Evolutionary conservation across 2,329 filamentous ascomycete genomes (phyloP).

Genomic region (Laburnicola sp.): DNA sequence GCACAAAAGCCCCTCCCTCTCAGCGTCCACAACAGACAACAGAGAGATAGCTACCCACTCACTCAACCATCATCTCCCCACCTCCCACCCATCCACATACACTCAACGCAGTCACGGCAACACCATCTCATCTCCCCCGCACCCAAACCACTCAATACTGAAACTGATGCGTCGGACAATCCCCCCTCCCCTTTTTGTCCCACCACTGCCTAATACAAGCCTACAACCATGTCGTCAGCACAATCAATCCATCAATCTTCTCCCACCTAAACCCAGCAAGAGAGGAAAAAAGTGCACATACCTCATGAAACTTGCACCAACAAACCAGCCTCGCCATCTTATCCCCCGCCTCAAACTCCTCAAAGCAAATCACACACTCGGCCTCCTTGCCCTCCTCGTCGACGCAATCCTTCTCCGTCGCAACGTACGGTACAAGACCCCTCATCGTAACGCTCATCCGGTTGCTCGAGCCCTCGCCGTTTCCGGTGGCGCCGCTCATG

Average conservation of each 20-base stretch:
- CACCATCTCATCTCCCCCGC: too few relatives aligned
- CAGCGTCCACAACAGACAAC: too few relatives aligned
- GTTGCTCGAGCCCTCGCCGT: conserved; percentile 31
- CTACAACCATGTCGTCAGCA: conserved; percentile 12
- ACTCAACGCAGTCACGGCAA: too few relatives aligned
- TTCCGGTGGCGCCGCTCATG: conserved; percentile 33
- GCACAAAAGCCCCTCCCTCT: too few relatives aligned
- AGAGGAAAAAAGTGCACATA: conserved; percentile 20
- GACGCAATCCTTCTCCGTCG: conserved; percentile 66
- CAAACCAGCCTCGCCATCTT: conserved; percentile 64
- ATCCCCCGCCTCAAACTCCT: conserved; percentile 64
- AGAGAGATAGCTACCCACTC: too few relatives aligned
- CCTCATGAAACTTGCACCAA: conserved; percentile 65
- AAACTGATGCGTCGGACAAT: conserved; percentile 63
- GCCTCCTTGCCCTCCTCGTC: conserved; percentile 55
- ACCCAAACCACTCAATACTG: conserved; percentile 24
- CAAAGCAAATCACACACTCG: conserved; percentile 67
- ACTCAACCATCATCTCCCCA: too few relatives aligned
- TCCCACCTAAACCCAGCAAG: background rate
- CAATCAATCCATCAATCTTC: conserved; percentile 5
- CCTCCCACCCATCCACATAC: too few relatives aligned
- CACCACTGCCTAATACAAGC: conserved; percentile 65
- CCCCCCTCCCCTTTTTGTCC: conserved; percentile 57
- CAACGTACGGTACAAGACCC: conserved; percentile 57
- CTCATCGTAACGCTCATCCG: conserved; percentile 31